Evolutionary conservation across 2,329 filamentous ascomycete genomes (phyloP), one percentile per base, ranked within the genome.

Genomic region (Aspergillus aculeatinus): DNA sequence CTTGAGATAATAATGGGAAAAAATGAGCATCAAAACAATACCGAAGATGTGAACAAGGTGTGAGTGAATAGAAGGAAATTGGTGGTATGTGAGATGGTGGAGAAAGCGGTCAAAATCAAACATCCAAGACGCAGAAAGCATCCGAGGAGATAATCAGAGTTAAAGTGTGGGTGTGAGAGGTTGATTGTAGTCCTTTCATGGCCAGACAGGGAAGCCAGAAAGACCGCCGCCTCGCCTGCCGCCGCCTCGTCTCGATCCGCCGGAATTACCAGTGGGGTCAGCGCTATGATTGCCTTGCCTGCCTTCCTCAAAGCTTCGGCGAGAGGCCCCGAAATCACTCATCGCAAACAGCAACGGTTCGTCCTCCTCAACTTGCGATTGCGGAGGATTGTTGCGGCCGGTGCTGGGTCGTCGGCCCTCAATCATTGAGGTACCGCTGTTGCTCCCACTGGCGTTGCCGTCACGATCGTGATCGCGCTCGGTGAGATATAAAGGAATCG

Each of bases 321-420:
- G 70, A 9, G 77, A 76, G 44, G 68, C 74, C 9, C 76, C 76
- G 57, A 80, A 78, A 55, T 80, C 78, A 59, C 77, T 80, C 77
- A 80, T 80, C 39, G 77, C 76, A 63, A 80, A 80, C 4, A 80
- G 67, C 7, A 80, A 65, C 9, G 77, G 77, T 58, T 80, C 78
- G 16, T 80, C 78, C 31, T 80, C 78, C 49, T 80, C 77, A 16
- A 70, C 65, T 42, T 65, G 63, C 16, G 68, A 55, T 47, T 73
- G 73, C 3, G 68, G 65, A 39, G 70, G 67, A 12, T 68, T 65
- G 9, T 70, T 65, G 27, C 77, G 74, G 51, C 68, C 70, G 31
- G 71, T 68, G 52, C 72, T 71, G 16, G 73, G 71, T 29, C 77
- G 72, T 55, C 74, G 74, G 10, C 68, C 67, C 48, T 78, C 76